A percentile compares a stretch with the other conserved stretches of the same genome.
phyloP scores from a whole-genome alignment of 1,284 basidiomycete species.

The Austroboletus novae-zelandiae region DNA sequence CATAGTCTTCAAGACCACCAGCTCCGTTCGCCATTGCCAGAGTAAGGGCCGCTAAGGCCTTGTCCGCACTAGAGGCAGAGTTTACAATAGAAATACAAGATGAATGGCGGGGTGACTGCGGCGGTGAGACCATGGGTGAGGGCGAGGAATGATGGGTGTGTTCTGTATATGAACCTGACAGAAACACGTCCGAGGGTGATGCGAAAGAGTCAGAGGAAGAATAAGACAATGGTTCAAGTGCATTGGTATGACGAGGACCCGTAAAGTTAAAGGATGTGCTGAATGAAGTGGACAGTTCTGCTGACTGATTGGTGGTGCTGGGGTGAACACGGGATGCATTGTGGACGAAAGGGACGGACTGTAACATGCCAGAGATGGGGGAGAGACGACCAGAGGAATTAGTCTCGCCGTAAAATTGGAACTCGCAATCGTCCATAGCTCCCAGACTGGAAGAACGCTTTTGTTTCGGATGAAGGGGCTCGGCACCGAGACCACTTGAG shows the following conservation, averaged over 20 bases:
- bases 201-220: constrained; percentile 35
- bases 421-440: constrained; percentile 36
- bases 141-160: constrained; percentile 3
- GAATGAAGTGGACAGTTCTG: constrained; percentile 24
- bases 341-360: constrained; percentile 11
- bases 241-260: constrained; percentile 22
- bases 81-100: constrained; percentile 10
- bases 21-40: constrained; percentile 69
- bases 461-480: constrained; percentile 27
- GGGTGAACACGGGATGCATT: constrained; percentile 12
- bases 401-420: constrained; percentile 14
- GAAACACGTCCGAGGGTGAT: constrained; percentile 35
- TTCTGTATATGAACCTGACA: constrained; percentile 17
- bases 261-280: constrained; percentile 29
- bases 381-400: constrained; percentile 22
- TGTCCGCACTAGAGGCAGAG: constrained; percentile 47
- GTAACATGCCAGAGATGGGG: constrained; percentile 24
- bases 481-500: constrained; percentile 34
- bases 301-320: constrained; percentile 10
- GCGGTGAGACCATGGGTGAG: constrained; percentile 10
- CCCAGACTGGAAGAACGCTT: constrained; percentile 45
- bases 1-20: constrained; percentile 64
- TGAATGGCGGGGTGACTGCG: constrained; percentile 12
- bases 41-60: constrained; percentile 58
- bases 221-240: constrained; percentile 21